Base-by-base conservation (phyloP, 108 stramenopile species). In the Cylindrotheca closterium region DNA sequence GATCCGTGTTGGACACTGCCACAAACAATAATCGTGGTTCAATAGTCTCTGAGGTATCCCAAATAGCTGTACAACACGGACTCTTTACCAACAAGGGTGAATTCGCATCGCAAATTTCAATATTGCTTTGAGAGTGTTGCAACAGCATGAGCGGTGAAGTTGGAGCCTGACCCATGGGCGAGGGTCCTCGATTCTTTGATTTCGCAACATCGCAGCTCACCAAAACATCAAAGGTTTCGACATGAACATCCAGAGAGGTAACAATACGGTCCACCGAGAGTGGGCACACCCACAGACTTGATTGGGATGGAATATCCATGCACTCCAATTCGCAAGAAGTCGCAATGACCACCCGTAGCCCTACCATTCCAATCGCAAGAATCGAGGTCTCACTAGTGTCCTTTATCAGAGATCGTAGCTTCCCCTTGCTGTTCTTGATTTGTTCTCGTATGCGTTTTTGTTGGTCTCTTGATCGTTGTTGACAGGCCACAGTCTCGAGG, bases 21-120 rank as follows among this genome's bases (percentile, higher is more conserved):
- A 63, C 52, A 42, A 67, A 74, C 33, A 74, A 32, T 21, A 74
- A 49, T 21, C 66, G 60, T 33, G 62, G 56, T 45, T 67, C 66
- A 2, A 67, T 55, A 30, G 37, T 49, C 50, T 60, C 54, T 21
- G 64, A 65, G 24, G 25, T 28, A 45, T 74, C 73, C 73, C 73
- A 74, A 52, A 74, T 74, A 30, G 73, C 73, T 10, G 73, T 62
- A 37, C 73, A 74, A 22, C 58, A 74, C 4, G 73, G 73, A 19
- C 63, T 65, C 51, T 30, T 30, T 0, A 74, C 27, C 26, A 74
- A 60, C 48, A 67, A 57, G 5, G 73, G 73, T n/a, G 73, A 70
- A 31, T 67, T 74, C 21, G 73, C 73, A 61, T 74, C 73, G 47
- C 73, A 74, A 2, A 74, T 65, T 47, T 74, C 73, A 4, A 74